phyloP scores from a whole-genome alignment of 441 rosid species.

The Croton setiger region DNA sequence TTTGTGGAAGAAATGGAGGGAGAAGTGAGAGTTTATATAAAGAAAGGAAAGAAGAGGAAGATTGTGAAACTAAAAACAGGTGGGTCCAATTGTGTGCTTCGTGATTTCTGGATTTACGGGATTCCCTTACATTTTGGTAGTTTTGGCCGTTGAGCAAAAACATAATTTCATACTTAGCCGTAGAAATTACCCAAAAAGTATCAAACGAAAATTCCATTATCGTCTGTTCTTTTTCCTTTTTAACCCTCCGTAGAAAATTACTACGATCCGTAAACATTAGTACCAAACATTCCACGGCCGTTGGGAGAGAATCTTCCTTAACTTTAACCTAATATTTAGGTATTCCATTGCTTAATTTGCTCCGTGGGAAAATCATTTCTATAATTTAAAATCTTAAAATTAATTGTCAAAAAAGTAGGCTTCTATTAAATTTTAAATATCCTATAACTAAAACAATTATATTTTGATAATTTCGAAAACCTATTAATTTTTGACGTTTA shows the following conservation, averaged over 20 bases:
- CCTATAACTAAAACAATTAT: no score
- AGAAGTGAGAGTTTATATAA: constrained; percentile 27
- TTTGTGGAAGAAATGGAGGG: constrained; percentile 9
- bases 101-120: constrained; percentile 44
- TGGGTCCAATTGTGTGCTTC: constrained; percentile 28
- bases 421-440: no score
- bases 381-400: no score
- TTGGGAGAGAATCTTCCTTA: no score
- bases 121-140: constrained; percentile 30
- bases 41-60: constrained; percentile 26
- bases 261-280: not conserved
- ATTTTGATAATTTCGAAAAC: no score
- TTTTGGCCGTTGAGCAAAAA: constrained; percentile 38
- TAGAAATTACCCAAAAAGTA: not conserved
- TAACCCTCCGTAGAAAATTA: no score
- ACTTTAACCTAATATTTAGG: no score
- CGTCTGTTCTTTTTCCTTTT: not conserved
- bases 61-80: constrained; percentile 24
- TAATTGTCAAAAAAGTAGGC: no score
- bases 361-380: no score
- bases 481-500: no score
- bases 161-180: not conserved
- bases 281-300: not conserved
- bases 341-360: no score
- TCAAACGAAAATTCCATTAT: not conserved